A percentile compares a stretch with the other conserved stretches of the same genome.
phyloP scores from a whole-genome alignment of 2,329 filamentous ascomycete genomes.

The Cladobotryum protrusum region DNA sequence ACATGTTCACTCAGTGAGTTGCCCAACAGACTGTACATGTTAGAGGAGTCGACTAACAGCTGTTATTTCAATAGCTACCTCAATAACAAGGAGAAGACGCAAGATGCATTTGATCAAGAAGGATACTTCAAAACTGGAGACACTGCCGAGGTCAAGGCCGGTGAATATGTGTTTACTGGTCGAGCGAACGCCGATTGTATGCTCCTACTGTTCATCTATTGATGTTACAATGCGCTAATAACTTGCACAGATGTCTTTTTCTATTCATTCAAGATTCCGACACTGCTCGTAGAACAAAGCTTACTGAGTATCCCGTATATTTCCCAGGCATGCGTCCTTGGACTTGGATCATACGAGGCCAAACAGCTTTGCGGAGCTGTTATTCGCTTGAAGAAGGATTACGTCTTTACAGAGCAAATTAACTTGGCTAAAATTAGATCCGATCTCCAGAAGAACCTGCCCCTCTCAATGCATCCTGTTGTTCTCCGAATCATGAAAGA shows the following conservation, averaged over 20 bases:
- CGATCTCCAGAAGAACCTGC: slow-evolving; percentile 7
- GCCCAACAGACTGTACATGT: not conserved
- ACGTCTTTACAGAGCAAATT: not conserved
- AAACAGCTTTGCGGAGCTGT: slow-evolving; percentile 13
- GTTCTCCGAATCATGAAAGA: slow-evolving; percentile 8
- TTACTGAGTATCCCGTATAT: slow-evolving; percentile 11
- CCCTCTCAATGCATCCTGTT: slow-evolving; percentile 5
- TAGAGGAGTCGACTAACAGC: not conserved
- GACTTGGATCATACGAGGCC: slow-evolving; percentile 6
- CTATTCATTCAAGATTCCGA: too few relatives aligned
- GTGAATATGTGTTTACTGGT: slow-evolving; percentile 12
- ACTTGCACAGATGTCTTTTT: too few relatives aligned
- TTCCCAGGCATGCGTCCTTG: slow-evolving; percentile 11
- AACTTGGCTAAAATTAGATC: slow-evolving; percentile 1
- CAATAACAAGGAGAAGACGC: slow-evolving; percentile 63
- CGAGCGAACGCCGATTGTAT: slow-evolving; percentile 12
- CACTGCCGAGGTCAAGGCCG: slow-evolving; percentile 59
- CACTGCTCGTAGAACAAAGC: slow-evolving; percentile 7
- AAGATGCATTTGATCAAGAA: slow-evolving; percentile 67
- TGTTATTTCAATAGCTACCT: slow-evolving; percentile 6
- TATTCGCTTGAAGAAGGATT: slow-evolving; percentile 3
- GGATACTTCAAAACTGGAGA: slow-evolving; percentile 92
- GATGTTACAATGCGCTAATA: too few relatives aligned
- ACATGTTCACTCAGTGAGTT: slow-evolving; percentile 5
- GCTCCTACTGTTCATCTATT: not conserved